These are phyloP conservation scores for Neofusicoccum sp. DNA, from an alignment of 2,329 filamentous ascomycete species.

Conservation along the genomic window DNA sequence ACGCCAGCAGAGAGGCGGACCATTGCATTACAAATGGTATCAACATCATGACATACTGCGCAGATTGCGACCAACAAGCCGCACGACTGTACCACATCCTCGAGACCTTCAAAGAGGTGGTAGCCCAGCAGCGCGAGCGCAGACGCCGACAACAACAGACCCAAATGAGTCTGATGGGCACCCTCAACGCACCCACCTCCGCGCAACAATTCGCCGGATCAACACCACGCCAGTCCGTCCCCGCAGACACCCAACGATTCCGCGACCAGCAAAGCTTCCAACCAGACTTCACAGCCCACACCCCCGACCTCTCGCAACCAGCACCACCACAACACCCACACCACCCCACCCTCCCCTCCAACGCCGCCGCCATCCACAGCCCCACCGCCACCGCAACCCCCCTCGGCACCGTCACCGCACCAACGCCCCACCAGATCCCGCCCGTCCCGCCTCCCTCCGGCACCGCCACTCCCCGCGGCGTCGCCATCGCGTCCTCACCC, in stretches of 20 bases:
- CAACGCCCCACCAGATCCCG: background rate
- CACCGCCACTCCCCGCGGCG: constrained; percentile 27
- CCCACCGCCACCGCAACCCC: constrained; percentile 35
- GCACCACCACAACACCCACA: background rate
- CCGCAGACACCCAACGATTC: background rate
- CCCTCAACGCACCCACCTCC: constrained; percentile 24
- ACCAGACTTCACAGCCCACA: background rate
- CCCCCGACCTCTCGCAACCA: background rate
- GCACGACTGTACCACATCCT: constrained; percentile 42
- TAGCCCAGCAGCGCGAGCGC: constrained; percentile 33
- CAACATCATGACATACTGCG: constrained; percentile 45
- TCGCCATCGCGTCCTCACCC: constrained; percentile 33
- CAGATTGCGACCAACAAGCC: constrained; percentile 44
- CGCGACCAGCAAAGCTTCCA: background rate
- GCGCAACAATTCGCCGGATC: constrained; percentile 4
- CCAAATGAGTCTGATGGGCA: background rate
- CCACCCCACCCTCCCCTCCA: background rate
- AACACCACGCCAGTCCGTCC: constrained; percentile 6
- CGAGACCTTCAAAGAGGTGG: constrained; percentile 41
- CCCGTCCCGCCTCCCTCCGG: constrained; percentile 12
- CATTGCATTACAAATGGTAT: constrained; percentile 42
- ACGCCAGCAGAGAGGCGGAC: constrained; percentile 37
- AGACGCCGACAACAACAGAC: constrained; percentile 31
- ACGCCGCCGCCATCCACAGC: background rate
- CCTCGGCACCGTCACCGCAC: constrained; percentile 19